Conservation (phyloP, 2,329 filamentous ascomycete genomes). For the Penicillium psychrosexuale region DNA sequence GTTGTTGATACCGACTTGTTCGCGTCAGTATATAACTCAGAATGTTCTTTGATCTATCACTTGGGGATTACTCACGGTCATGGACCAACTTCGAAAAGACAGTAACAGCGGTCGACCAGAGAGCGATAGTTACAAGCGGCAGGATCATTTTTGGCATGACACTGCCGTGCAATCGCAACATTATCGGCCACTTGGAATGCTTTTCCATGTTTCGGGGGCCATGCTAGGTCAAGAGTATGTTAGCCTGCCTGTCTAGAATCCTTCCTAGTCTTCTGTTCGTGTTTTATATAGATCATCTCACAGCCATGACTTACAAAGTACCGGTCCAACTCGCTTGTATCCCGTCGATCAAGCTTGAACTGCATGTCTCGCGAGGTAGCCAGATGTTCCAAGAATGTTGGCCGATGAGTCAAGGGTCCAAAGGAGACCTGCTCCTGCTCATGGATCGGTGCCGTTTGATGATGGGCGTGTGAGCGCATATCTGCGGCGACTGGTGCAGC, state of each 20-base stretch:
- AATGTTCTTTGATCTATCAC: neutral
- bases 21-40: slow-evolving; percentile 1
- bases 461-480: slow-evolving; percentile 11
- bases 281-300: neutral
- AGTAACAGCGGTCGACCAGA: slow-evolving; percentile 66
- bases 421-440: slow-evolving; percentile 25
- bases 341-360: slow-evolving; percentile 28
- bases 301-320: slow-evolving; percentile 52
- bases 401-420: slow-evolving; percentile 29
- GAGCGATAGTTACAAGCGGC: slow-evolving; percentile 60
- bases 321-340: slow-evolving; percentile 54
- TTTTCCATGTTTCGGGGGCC: slow-evolving; percentile 65
- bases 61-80: slow-evolving; percentile 28
- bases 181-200: slow-evolving; percentile 74
- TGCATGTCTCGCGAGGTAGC: slow-evolving; percentile 32
- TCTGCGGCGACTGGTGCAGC: slow-evolving; percentile 17
- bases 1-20: slow-evolving; percentile 56
- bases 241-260: neutral
- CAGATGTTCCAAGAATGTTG: slow-evolving; percentile 35
- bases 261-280: neutral
- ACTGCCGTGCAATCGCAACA: slow-evolving; percentile 72
- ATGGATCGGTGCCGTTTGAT: slow-evolving; percentile 11
- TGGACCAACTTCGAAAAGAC: slow-evolving; percentile 50
- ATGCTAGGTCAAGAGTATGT: slow-evolving; percentile 17
- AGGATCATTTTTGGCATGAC: slow-evolving; percentile 72